phyloP scores from a whole-genome alignment of 2,329 filamentous ascomycete genomes.

The Aspergillus intermedius region DNA sequence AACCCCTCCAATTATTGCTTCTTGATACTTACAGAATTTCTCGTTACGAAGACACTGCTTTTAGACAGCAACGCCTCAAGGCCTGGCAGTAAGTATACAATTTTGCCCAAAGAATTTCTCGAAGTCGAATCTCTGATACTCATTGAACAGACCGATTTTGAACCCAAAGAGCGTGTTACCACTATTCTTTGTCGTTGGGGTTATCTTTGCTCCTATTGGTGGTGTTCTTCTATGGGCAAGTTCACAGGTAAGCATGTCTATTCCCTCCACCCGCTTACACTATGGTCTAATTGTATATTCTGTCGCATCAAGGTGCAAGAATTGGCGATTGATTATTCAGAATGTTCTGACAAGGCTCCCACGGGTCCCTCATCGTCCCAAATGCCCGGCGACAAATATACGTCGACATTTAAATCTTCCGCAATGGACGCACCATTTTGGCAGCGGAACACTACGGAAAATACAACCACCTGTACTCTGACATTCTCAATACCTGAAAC shows the following conservation, averaged over 20 bases:
- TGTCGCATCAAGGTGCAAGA: conserved; percentile 66
- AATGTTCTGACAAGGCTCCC: conserved; percentile 59
- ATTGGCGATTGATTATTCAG: conserved; percentile 81
- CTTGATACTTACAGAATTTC: neutral
- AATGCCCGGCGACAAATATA: conserved; percentile 44
- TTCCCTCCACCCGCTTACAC: neutral
- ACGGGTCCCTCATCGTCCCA: conserved; percentile 20
- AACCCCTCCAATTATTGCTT: conserved; percentile 2
- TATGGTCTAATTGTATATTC: conserved; percentile 1
- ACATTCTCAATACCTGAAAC: conserved; percentile 72
- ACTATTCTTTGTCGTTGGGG: conserved; percentile 81
- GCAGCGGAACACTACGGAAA: conserved; percentile 21
- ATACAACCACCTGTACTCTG: conserved; percentile 59
- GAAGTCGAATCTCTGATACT: conserved; percentile 6
- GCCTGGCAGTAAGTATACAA: conserved; percentile 78
- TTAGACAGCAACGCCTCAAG: conserved; percentile 92
- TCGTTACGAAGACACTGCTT: conserved; percentile 69
- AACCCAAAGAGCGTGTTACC: conserved; percentile 91
- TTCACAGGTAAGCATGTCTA: conserved; percentile 53
- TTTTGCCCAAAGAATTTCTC: neutral
- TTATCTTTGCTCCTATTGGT: conserved; percentile 91
- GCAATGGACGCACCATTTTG: conserved; percentile 30
- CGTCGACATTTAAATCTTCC: conserved; percentile 63
- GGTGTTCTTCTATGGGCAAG: conserved; percentile 82
- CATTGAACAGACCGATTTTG: conserved; percentile 66